Conservation (phyloP, 805 yeast genomes). For the Candida hungchunana region DNA sequence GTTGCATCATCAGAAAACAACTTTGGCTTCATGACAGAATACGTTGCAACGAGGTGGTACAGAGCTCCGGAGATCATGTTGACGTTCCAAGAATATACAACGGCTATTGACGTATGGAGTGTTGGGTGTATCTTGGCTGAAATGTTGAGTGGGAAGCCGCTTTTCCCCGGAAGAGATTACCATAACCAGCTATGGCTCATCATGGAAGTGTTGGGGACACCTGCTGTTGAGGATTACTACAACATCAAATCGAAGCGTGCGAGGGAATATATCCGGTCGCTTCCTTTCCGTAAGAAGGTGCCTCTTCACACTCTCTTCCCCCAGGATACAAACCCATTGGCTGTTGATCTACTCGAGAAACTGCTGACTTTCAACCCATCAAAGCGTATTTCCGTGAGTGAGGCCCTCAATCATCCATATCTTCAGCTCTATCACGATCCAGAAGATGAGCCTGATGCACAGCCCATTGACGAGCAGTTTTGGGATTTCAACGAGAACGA, state of each 20-base stretch:
- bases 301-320: constrained; percentile 49
- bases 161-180: constrained; percentile 75
- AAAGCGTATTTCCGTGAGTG: constrained; percentile 68
- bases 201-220: constrained; percentile 68
- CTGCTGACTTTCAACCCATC: constrained; percentile 69
- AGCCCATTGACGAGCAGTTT: constrained; percentile 34
- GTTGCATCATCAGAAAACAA: constrained; percentile 44
- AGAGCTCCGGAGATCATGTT: constrained; percentile 83
- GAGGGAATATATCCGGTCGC: constrained; percentile 66
- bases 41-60: constrained; percentile 84
- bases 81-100: constrained; percentile 64
- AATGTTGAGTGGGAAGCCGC: constrained; percentile 51
- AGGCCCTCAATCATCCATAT: constrained; percentile 74
- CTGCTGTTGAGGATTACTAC: constrained; percentile 66
- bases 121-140: constrained; percentile 78
- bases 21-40: constrained; percentile 64
- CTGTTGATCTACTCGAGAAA: constrained; percentile 61
- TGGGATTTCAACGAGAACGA: constrained; percentile 48
- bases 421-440: constrained; percentile 64
- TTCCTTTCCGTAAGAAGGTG: constrained; percentile 56
- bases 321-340: constrained; percentile 41
- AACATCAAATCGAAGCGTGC: constrained; percentile 73
- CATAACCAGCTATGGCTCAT: constrained; percentile 63
- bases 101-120: constrained; percentile 78
- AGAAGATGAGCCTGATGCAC: constrained; percentile 58